Evolutionary conservation across 1,284 basidiomycete species (phyloP), one percentile per base, ranked within the genome.

Genomic region (Naganishia albida): DNA sequence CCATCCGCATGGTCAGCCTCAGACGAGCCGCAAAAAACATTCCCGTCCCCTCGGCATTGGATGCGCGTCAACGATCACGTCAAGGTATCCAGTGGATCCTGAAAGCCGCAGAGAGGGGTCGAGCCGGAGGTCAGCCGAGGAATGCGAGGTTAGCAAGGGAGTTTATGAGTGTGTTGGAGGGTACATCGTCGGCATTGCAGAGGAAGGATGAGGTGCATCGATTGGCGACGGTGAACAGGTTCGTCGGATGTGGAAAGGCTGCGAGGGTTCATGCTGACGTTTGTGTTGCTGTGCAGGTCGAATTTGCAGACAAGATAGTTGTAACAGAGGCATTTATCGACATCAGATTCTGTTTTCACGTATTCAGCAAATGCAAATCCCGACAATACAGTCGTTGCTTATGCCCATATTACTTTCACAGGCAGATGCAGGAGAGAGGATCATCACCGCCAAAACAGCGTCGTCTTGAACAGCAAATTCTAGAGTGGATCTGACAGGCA

Each of bases 171-270:
- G 83, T 89, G 25, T 70, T 92, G 3, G 84, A 87, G 71, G 87
- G 87, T 2, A 78, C 78, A 38, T 85, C 83, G 55, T 81, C 81
- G 38, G 83, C 83, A 39, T 80, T 87, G 66, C 80, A 83, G 70
- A 83, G 82, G 71, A 86, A 90, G 77, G 80, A 80, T 70, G 81
- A 85, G 62, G 75, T 85, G 59, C 92, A 94, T 75, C 83, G 82
- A 71, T 72, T 84, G 43, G 93, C 88, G 1, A 88, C 88, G 82
- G 82, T 88, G 40, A 91, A 91, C 77, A 87, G 92, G 90, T 91
- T 69, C 65, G 88, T 83, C 6, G n/a, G 23, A 18, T 15, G 18
- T 26, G 18, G 28, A 26, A 34, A 3, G 26, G 28, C 20, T 53
- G 34, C 4, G 15, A 26, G 10, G 25, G 7, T 46, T 46, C 20